Base-by-base conservation (phyloP, 306 rosid genomes). In the Styphnolobium japonicum region DNA sequence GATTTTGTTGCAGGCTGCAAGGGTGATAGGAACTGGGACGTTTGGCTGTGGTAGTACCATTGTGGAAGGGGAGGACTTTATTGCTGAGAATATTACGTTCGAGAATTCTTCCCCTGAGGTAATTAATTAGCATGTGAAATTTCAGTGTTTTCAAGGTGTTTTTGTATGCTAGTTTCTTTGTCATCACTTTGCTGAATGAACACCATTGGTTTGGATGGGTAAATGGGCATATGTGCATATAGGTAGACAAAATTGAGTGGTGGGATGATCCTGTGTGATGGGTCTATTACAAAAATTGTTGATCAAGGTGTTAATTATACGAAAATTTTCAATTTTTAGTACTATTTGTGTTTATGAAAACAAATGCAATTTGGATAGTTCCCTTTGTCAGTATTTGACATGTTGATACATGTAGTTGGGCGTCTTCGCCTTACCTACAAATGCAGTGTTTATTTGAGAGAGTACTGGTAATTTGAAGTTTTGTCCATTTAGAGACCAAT, bases 11-110 rank as follows among this genome's bases (percentile, higher is more conserved):
- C 69, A 95, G 99, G 93, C 80, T 39, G 65, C 92, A 63, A 86
- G 98, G 66, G 27, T 93, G 79, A 91, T 95, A 19, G 99, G 99
- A 10, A 93, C 93, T 56, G 99, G 99, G 78, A 95, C 99, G 19
- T 95, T 95, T 83, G 99, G 99, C 29, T 95, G 99, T 76, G 99
- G 98, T 69, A 93, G 80, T 60, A 42, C 80, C 22, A 95, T 95
- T 85, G 98, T 95, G 75, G 99, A 95, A 88, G 99, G 99, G 56
- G 97, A 93, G 85, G 98, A 95, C 75, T 95, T 95, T 14, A 93
- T 95, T 81, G 99, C 98, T 45, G 99, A 95, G 86, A 93, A 95
- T 68, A 81, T 95, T 58, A 93, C 98, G 34, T 93, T 95, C 67
- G 98, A 91, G 89, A 93, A 95, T 84, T 91, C 94, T 37, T 58